Conservation (phyloP, 169 alveolate species). For the Babesia divergens region DNA sequence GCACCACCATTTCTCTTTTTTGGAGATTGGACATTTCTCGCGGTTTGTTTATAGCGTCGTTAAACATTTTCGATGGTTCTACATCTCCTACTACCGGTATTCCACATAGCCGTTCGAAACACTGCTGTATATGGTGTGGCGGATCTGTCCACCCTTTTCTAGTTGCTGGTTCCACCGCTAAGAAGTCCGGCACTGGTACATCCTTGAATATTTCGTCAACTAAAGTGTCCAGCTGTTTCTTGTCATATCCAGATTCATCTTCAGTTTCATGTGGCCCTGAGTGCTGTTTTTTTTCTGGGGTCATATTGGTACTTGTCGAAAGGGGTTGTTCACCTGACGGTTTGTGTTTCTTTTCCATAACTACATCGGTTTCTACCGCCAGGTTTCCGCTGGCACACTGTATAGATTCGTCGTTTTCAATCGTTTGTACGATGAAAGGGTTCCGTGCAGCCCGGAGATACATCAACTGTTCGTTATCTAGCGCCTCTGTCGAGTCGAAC, state of each 20-base stretch:
- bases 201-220: slow-evolving; percentile 30
- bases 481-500: not conserved
- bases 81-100: slow-evolving; percentile 53
- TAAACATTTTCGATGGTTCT: slow-evolving; percentile 15
- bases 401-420: not conserved
- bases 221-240: not conserved
- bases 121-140: slow-evolving; percentile 60
- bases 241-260: not conserved
- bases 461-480: not conserved
- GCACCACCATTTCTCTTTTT: slow-evolving; percentile 12
- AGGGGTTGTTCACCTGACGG: not conserved
- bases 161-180: not conserved
- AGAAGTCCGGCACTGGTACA: slow-evolving; percentile 9
- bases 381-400: not conserved
- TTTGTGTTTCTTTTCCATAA: not conserved
- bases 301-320: not conserved
- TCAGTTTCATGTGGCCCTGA: not conserved
- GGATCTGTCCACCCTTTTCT: slow-evolving; percentile 24
- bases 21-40: not conserved
- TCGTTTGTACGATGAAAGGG: not conserved
- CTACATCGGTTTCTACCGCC: not conserved
- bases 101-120: slow-evolving; percentile 48
- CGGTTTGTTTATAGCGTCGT: slow-evolving; percentile 22
- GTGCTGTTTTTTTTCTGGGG: not conserved
- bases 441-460: not conserved